Evolutionary conservation across 441 rosid species (phyloP), one percentile per base, ranked within the genome.

Genomic region (Jatropha multifida): DNA sequence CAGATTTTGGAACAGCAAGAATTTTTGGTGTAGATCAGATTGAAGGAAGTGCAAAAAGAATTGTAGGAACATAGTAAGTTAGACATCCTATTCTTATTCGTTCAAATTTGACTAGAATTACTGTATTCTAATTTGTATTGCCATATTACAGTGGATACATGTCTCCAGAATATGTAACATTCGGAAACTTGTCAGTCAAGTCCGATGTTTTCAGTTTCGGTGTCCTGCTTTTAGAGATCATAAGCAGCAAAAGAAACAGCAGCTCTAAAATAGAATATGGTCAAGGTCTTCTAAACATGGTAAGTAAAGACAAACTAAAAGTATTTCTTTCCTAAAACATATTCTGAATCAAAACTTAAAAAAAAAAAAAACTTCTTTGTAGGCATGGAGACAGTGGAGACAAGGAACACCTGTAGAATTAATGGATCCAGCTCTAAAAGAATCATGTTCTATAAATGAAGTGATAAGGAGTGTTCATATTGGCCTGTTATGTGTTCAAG

Each of bases 41-140:
- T 12, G 81, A 75, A 74, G 82, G 74, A 4, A 75, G 76, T 58
- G 83, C 88, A 44, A 80, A 61, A 9, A 77, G 82, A 26, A 70
- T 84, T 0, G 86, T 84, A 0, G 89, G 89, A 52, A 87, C 90
- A 9, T 75, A 76, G 89, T 86, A 80, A 82, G 84, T 69, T 13
- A 7, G 1, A 26, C 5, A 59, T 59, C 63, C 17, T 56, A 56
- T n/a, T 18, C n/a, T 18, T n/a, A 8, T 56, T 56, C 1, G 17
- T 51, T 12, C 15, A 51, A 14, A 51, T 42, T 42, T 1, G 12
- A 1, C n/a, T 52, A 52, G 56, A 52, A 52, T 52, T 52, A 13
- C 5, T 5, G 4, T 52, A 14, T 55, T 8, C 54, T 49, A 49
- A 54, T 54, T 20, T 7, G 32, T 14, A 58, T 59, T 20, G 13